A percentile compares a stretch with the other conserved stretches of the same genome.
These are phyloP conservation scores for Mycena maculata DNA, from an alignment of 768 basidiomycete species.

Conservation along the genomic window DNA sequence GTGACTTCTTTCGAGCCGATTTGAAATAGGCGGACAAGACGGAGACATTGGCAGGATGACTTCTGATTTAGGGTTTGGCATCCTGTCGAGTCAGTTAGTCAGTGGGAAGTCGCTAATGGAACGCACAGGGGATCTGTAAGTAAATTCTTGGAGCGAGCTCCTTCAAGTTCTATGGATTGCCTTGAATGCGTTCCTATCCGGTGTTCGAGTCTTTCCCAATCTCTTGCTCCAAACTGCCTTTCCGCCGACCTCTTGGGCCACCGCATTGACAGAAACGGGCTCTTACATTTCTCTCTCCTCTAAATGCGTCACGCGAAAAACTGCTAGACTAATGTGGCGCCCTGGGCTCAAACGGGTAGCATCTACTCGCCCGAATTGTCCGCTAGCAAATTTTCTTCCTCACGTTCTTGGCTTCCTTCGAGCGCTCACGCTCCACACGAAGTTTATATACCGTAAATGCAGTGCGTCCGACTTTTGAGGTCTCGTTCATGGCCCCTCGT, in stretches of 20 bases:
- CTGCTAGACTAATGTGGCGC: conserved; percentile 5
- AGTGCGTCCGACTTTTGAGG: background rate
- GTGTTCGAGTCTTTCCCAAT: background rate
- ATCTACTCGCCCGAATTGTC: conserved; percentile 20
- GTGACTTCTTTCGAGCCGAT: too few species aligned
- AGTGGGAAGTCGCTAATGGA: too few species aligned
- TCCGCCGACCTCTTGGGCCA: background rate
- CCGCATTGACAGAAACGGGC: background rate
- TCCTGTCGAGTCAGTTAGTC: too few species aligned
- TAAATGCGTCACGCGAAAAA: background rate
- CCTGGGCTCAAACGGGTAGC: background rate
- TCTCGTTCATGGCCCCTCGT: background rate
- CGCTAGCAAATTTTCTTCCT: conserved; percentile 11
- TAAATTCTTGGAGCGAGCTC: too few species aligned
- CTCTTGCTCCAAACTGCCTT: background rate
- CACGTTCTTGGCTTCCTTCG: background rate
- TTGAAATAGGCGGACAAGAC: too few species aligned
- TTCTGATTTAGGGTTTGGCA: too few species aligned
- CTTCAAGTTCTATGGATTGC: too few species aligned
- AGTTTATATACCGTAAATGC: conserved; percentile 7
- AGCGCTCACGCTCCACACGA: conserved; percentile 17
- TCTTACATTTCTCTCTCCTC: background rate
- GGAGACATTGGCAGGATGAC: too few species aligned
- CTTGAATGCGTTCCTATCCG: too few species aligned
- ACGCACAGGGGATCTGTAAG: too few species aligned